These are phyloP conservation scores for Endothia cerciana DNA, from an alignment of 2,329 filamentous ascomycete species.

Conservation along the genomic window DNA sequence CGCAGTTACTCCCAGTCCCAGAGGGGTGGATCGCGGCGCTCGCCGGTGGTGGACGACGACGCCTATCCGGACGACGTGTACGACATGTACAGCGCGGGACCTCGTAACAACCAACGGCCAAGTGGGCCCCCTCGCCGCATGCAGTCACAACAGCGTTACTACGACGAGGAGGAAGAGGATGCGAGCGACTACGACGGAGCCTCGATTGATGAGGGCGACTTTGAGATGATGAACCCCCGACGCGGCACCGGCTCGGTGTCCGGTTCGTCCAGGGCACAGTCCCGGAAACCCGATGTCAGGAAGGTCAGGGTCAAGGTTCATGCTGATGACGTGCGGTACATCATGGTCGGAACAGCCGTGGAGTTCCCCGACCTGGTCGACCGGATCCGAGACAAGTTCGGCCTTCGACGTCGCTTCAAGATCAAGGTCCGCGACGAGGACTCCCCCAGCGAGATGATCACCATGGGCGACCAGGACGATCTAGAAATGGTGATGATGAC, in stretches of 20 bases:
- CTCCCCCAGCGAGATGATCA: conserved; percentile 85
- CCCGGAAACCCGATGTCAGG: conserved; percentile 67
- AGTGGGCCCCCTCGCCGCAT: conserved; percentile 28
- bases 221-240: conserved; percentile 72
- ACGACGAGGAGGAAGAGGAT: conserved; percentile 80
- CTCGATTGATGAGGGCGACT: conserved; percentile 75
- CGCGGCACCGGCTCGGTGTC: conserved; percentile 51
- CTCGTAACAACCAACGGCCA: conserved; percentile 39
- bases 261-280: conserved; percentile 56
- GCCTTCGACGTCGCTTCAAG: conserved; percentile 76
- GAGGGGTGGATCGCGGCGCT: conserved; percentile 36
- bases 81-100: conserved; percentile 55
- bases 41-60: conserved; percentile 57
- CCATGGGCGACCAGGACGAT: conserved; percentile 95
- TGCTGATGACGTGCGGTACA: conserved; percentile 86
- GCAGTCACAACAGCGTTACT: conserved; percentile 61
- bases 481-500: conserved; percentile 81
- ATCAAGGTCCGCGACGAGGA: conserved; percentile 88
- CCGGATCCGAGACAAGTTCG: conserved; percentile 86
- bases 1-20: conserved; percentile 48
- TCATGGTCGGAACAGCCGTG: conserved; percentile 77
- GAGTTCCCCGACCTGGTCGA: conserved; percentile 79
- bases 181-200: conserved; percentile 73
- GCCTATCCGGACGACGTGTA: conserved; percentile 74
- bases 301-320: conserved; percentile 93